Evolutionary conservation across 805 yeast genomes (phyloP), one percentile per base, ranked within the genome.

Genomic region (Wickerhamomyces kurtzmanii): DNA sequence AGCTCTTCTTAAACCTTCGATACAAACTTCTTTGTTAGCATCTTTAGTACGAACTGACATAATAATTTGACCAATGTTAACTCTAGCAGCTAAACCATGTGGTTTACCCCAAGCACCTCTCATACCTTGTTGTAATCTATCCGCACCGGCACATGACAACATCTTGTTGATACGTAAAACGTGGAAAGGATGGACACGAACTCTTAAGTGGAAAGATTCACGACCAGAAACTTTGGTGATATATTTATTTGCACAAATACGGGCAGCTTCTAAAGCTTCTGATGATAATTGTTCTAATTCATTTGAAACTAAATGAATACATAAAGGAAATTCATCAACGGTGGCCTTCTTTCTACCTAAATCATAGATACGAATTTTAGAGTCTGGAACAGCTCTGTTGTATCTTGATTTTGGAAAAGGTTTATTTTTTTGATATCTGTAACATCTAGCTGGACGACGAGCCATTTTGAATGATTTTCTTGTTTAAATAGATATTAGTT

Each of bases 21-120:
- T 73, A 51, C 85, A 96, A 62, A 84, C 93, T 38, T 72, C 96
- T 78, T 89, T 86, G 95, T 86, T 87, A 59, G 77, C 68, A 71
- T 91, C 98, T 78, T 81, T 89, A 69, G 96, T 83, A 77, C 98
- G 89, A 65, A 85, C 85, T 49, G 97, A 89, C 73, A 91, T 77
- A 64, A 91, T 77, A 65, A 91, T 79, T 75, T 91, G 98, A 62
- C 98, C 98, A 68, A 91, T 91, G 72, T 71, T 71, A 65, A 91
- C 97, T 70, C 98, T 86, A 57, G 98, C 98, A 56, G 97, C 98
- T 59, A 86, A 75, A 77, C 98, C 98, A 58, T 87, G 96, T 59
- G 98, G 98, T 77, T 91, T 91, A 86, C 98, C 98, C 97, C 97
- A 91, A 64, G 98, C 98, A 78, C 94, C 94, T 85, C 98, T 89